These are phyloP conservation scores for Globisporangium spinosum DNA, from an alignment of 352 stramenopile genomes.

Conservation along the genomic window DNA sequence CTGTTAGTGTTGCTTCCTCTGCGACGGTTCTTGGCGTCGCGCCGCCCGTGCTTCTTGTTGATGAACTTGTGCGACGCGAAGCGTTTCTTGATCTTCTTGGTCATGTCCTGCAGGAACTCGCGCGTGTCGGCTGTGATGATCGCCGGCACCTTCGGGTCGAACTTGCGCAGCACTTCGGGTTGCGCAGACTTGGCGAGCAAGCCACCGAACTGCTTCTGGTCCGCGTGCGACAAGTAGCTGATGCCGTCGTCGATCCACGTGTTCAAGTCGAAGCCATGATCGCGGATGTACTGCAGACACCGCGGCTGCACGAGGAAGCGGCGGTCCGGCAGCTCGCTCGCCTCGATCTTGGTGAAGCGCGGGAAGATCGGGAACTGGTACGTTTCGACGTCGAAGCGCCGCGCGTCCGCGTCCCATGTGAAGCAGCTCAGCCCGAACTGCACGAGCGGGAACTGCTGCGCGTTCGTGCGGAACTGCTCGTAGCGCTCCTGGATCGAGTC, in stretches of 20 bases:
- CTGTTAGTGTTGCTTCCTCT: conserved; percentile 4
- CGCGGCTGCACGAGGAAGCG: conserved; percentile 68
- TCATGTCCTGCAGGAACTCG: conserved; percentile 36
- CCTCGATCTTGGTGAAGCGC: conserved; percentile 31
- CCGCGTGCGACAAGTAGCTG: conserved; percentile 59
- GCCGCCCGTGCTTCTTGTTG: background rate
- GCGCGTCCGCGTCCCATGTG: conserved; percentile 36
- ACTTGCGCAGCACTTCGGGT: conserved; percentile 37
- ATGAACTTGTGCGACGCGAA: conserved; percentile 7
- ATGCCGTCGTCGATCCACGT: conserved; percentile 71
- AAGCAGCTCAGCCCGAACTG: conserved; percentile 78
- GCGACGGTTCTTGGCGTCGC: background rate
- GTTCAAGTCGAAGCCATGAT: conserved; percentile 80
- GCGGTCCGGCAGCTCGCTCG: conserved; percentile 35
- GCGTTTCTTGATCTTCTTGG: conserved; percentile 22
- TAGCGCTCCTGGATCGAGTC: conserved; percentile 71
- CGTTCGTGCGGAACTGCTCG: conserved; percentile 45
- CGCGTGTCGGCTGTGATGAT: conserved; percentile 42
- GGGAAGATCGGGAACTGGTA: conserved; percentile 81
- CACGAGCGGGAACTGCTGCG: conserved; percentile 61
- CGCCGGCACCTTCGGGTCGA: conserved; percentile 28
- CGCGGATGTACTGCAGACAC: conserved; percentile 72
- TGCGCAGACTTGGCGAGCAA: conserved; percentile 26
- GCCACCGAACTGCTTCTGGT: conserved; percentile 31
- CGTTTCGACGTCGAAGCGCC: conserved; percentile 50